Percentiles rank a stretch among this genome's conserved stretches.
phyloP scores from a whole-genome alignment of 495 filamentous ascomycete species.

The Hyaloscypha bicolor region DNA sequence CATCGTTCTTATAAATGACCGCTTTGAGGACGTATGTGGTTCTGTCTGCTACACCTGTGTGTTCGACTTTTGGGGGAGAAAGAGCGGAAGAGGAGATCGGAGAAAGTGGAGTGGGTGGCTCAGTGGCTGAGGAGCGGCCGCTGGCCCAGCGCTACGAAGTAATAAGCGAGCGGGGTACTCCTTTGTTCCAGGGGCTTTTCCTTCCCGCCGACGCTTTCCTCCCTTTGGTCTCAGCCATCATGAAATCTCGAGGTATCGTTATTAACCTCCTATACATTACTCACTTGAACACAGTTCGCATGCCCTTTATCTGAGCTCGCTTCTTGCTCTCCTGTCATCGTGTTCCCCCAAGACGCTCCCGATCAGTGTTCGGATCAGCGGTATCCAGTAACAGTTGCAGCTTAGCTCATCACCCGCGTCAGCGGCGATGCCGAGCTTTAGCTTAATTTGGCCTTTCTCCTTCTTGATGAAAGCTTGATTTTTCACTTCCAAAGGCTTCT shows the following conservation, averaged over 20 bases:
- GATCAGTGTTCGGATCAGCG: neutral
- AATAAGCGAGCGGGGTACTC: neutral
- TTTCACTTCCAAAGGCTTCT: neutral
- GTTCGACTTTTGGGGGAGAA: too few species aligned
- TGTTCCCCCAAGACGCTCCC: neutral
- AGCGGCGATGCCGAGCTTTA: neutral
- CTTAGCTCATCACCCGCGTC: neutral
- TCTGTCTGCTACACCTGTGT: too few species aligned
- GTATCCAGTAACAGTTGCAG: neutral
- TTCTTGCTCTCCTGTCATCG: neutral
- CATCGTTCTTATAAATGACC: too few species aligned
- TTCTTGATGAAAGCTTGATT: neutral
- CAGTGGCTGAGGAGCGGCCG: neutral
- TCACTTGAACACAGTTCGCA: too few species aligned
- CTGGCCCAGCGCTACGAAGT: neutral
- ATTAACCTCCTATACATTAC: neutral
- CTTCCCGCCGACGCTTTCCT: neutral
- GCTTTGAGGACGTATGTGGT: too few species aligned
- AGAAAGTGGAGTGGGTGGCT: too few species aligned
- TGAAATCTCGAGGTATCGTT: neutral
- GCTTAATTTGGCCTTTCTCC: neutral
- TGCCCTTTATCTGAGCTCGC: too few species aligned
- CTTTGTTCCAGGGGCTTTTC: neutral
- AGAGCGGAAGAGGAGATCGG: too few species aligned
- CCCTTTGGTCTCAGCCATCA: neutral